Evolutionary conservation across 352 stramenopile genomes (phyloP), one percentile per base, ranked within the genome.

Genomic region (Phytophthora palmivora): DNA sequence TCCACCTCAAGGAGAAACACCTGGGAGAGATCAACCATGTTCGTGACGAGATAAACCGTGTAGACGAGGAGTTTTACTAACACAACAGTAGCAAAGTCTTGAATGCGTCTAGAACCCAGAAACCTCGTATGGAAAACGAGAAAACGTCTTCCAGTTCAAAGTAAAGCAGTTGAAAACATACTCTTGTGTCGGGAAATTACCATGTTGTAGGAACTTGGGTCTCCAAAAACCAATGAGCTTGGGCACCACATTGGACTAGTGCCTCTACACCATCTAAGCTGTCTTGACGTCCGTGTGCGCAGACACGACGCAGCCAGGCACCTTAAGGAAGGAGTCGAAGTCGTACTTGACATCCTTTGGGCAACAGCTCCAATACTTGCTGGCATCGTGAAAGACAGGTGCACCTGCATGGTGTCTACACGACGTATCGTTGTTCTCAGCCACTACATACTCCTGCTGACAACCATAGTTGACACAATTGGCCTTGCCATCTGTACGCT

Each of bases 351-450:
- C 84, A 24, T 78, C 66, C 64, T 97, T 95, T 14, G 92, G 91
- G 63, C 94, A 98, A 79, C 94, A 98, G 58, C 79, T 93, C 94
- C 94, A 98, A 73, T 87, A 97, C 73, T 98, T 98, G 66, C 87
- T 85, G 42, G 87, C 88, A 60, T 98, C 94, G 63, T 97, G 93
- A 74, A 98, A 98, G 33, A 98, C 87, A 1, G 93, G 93, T 32
- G 89, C 78, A 9, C 87, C 87, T 7, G 78, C 80, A 70, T 98
- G 92, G 74, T 97, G 92, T 43, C 59, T 71, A 63, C 94, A 98
- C 38, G 84, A 79, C 16, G 57, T 63, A 1, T 76, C 68, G 18
- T 70, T 50, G 67, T 98, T 98, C 16, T 97, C 89, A 2, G 74
- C 77, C n/a, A 97, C 85, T 9, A 86, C 74, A 63, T 97, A 98